Evolutionary conservation across 2,329 filamentous ascomycete genomes (phyloP), one percentile per base, ranked within the genome.

Genomic region (Coniochaeta ligniaria): DNA sequence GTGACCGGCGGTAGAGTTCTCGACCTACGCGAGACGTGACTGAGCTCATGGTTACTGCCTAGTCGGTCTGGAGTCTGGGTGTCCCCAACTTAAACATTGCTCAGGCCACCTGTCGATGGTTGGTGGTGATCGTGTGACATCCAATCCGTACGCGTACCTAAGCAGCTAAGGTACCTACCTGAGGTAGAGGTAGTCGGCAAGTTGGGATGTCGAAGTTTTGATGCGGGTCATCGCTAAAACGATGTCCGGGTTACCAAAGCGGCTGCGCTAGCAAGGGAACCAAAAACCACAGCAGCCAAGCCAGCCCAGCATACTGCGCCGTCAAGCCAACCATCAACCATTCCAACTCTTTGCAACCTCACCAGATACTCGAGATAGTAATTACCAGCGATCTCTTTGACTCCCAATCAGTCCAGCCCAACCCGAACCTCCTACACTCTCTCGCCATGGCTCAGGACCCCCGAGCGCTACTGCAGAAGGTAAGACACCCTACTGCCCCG

Each of bases 401-500:
- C 43, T 3, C 20, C 14, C 20, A 24, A 7, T 26, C 11, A 43
- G 38, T 43, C 43, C 20, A 22, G 43, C 43, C 17, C 5, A 14
- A 47, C 2, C 43, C 43, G 43, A 26, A 26, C 43, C 22, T 26
- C 11, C 20, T 24, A 3, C 7, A 47, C 5, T 8, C 20, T 47
- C 43, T 24, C 62, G 66, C 26, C 41, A 69, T 69, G 67, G 64
- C 67, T 60, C 63, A 66, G 36, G 67, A 69, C 55, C 67, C 67
- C 6, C 67, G 66, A 56, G 62, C 63, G 26, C 66, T 69, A 11
- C 61, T 68, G n/a, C 64, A 66, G 63, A 67, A 66, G 67, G 67
- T 69, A 26, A 24, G 38, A 16, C 55, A 26, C 50, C 56, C 57
- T 47, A 55, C 22, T 57, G 60, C 54, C 54, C 54, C 54, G 54